Conservation (phyloP, 306 rosid species). For the Malus domestica region ASM211411v1 NC_041803.1:5718001-5718500, state of each 20-base stretch:
- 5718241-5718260: constrained; percentile 80
- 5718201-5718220: constrained; percentile 90
- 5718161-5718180: constrained; percentile 56
- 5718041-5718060: constrained; percentile 85
- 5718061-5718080: constrained; percentile 66
- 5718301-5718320: constrained; percentile 71
- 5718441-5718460: constrained; percentile 47
- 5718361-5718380: constrained; percentile 72
- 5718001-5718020: constrained; percentile 76
- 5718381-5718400: constrained; percentile 68
- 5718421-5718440: constrained; percentile 59
- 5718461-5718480: constrained; percentile 66
- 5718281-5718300: constrained; percentile 66
- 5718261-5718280: constrained; percentile 78
- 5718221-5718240: constrained; percentile 62
- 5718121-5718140: constrained; percentile 91
- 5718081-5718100: constrained; percentile 94
- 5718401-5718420: constrained; percentile 48
- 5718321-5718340: constrained; percentile 87
- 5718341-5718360: constrained; percentile 86
- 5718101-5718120: constrained; percentile 79
- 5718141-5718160: constrained; percentile 33
- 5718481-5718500: constrained; percentile 76
- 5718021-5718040: constrained; percentile 37
- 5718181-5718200: constrained; percentile 87